phyloP scores from a whole-genome alignment of 1,139 yeast genomes.

The Magnusiomyces ingens region DNA sequence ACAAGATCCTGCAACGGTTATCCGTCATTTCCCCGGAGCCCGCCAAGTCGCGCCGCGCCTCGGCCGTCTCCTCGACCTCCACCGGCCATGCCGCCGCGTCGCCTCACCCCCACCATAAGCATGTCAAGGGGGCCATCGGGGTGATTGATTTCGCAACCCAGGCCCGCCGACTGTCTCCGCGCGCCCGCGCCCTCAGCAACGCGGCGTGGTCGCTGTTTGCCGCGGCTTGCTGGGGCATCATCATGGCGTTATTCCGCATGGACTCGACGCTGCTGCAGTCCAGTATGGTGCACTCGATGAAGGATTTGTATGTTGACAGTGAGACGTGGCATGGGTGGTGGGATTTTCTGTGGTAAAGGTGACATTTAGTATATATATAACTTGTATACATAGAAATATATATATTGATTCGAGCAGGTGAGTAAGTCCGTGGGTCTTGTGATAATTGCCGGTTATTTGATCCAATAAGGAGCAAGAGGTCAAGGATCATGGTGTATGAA shows the following conservation, averaged over 20 bases:
- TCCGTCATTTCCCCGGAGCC: not conserved
- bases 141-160: constrained; percentile 1
- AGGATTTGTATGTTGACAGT: constrained; percentile 55
- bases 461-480: too few relatives aligned
- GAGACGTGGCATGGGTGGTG: constrained; percentile 32
- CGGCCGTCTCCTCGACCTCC: not conserved
- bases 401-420: too few relatives aligned
- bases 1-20: constrained; percentile 6
- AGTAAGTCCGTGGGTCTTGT: too few relatives aligned
- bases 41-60: constrained; percentile 1
- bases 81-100: not conserved
- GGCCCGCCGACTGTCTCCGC: not conserved
- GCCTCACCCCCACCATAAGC: constrained; percentile 7
- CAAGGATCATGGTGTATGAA: too few relatives aligned
- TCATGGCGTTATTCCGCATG: constrained; percentile 62
- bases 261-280: constrained; percentile 61
- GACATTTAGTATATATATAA: not conserved
- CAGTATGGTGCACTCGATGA: constrained; percentile 65
- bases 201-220: constrained; percentile 61
- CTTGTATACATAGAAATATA: not conserved
- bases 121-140: constrained; percentile 5
- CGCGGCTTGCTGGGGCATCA: constrained; percentile 67
- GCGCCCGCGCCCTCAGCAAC: constrained; percentile 18
- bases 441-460: too few relatives aligned
- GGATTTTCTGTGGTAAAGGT: constrained; percentile 20